These are phyloP conservation scores for Colletotrichum sp. DNA, from an alignment of 2,329 filamentous ascomycete species.

Conservation along the genomic window DNA sequence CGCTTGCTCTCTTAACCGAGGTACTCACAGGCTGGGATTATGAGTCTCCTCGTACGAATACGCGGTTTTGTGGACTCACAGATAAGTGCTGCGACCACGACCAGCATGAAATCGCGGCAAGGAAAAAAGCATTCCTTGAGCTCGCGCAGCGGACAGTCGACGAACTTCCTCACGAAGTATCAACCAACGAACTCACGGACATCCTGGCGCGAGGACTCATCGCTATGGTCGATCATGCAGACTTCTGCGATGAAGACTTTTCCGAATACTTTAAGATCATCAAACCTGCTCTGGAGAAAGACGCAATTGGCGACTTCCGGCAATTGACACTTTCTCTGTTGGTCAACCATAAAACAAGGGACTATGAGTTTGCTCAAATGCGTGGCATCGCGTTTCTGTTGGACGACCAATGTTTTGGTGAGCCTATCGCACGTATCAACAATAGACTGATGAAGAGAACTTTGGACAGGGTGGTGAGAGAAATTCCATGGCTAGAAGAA, in stretches of 20 bases:
- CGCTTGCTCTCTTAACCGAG: neutral
- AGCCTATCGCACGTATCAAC: neutral
- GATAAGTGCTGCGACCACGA: neutral
- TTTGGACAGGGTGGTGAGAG: rapidly evolving
- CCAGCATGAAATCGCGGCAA: neutral
- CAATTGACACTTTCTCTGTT: neutral
- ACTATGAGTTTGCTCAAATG: neutral
- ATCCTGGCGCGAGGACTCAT: neutral
- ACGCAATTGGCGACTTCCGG: rapidly evolving
- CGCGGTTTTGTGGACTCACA: neutral
- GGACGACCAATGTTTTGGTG: neutral
- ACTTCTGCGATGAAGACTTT: neutral
- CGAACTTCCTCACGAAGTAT: neutral
- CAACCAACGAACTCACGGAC: rapidly evolving
- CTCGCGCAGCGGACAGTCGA: neutral
- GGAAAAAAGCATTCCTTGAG: neutral
- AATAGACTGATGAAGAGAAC: neutral
- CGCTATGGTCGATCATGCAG: neutral
- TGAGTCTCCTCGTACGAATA: neutral
- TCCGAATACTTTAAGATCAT: neutral
- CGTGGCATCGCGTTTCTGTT: neutral
- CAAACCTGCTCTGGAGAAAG: rapidly evolving
- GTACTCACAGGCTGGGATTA: neutral
- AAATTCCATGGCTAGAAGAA: rapidly evolving
- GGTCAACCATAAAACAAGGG: neutral